Base-by-base conservation (phyloP, 176 grass and related monocot genomes). In the Aechmea fasciata region DNA sequence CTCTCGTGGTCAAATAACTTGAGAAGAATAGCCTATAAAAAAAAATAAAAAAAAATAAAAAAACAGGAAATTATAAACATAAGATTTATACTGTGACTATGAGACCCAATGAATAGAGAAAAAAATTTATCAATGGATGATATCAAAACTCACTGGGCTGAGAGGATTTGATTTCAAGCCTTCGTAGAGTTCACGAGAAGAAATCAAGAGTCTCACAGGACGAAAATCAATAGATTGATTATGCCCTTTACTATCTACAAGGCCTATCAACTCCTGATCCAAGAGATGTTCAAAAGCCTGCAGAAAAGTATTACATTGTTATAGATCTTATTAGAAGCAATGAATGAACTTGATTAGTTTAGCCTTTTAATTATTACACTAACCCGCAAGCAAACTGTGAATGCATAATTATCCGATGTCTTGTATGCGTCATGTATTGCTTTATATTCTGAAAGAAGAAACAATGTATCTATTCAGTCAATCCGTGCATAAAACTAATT, bases 221-320 rank as follows among this genome's bases (percentile, higher is more conserved):
- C 84, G 88, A 70, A 83, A 87, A 70, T 92, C 83, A 70, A 87
- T 79, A 1, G 86, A 68, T 67, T 79, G 79, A 78, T 80, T 92
- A 74, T 83, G 87, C 53, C 83, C 77, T 86, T 73, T 96, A 49
- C 29, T 57, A 13, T 96, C 93, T 20, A 77, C 68, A 64, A 92
- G 89, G 68, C 86, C 51, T 49, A 96, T 96, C 75, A 97, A 89
- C 74, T 92, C 93, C 3, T 84, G 73, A 51, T 92, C 86, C 73
- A 92, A 81, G 77, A 97, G 89, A 81, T 87, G 93, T 71, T 92
- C 89, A 77, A 97, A 97, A 54, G 89, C 93, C 93, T 97, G 79
- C 48, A 67, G 26, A 65, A 59, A 71, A 64, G 47, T 79, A 72
- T 10, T 15, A 18, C 25, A 51, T 66, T 52, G 41, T 23, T 28